Evolutionary conservation across 1,284 basidiomycete species (phyloP), one percentile per base, ranked within the genome.

Genomic region (Bondarzewia mesenterica): DNA sequence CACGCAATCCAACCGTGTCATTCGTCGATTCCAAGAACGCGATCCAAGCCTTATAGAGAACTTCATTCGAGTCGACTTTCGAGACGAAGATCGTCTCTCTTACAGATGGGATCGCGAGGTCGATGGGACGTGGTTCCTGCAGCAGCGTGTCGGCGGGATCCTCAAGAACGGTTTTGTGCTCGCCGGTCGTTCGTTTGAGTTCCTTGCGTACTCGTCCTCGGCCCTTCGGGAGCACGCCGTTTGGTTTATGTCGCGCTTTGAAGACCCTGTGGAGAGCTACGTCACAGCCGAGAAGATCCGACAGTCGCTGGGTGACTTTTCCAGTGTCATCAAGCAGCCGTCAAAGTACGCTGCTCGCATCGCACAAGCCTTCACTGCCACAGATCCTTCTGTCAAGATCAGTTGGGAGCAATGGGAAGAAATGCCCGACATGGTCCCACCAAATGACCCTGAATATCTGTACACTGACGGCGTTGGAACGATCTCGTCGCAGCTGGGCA

Each of bases 381-480:
- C 88, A 2, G 78, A 84, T 54, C 76, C 78, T 0, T 82, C 83
- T 1, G 72, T 88, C 22, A 60, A 60, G 22, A 74, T 90, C 37
- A 44, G 49, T 4, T 60, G 60, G n/a, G 53, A 66, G 29, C 68
- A 86, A 53, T 84, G 81, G 79, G 71, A 75, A 46, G 68, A 73
- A 51, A 43, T 43, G 42, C 68, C 82, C n/a, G 60, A 62, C 0
- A 7, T 38, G 6, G 83, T 85, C 54, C 29, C 29, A 12, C 12
- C n/a, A n/a, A 4, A 32, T 4, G 60, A 83, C 4, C 62, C 61
- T 54, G 10, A 67, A 73, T 44, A 42, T 12, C 60, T 71, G 8
- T 82, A 84, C 58, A 87, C 85, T 0, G 87, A 90, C 54, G 87
- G 88, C 22, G 72, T 80, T 18, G 88, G 88, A 0, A 86, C 80